A percentile compares a stretch with the other conserved stretches of the same genome.
phyloP scores from a whole-genome alignment of 768 basidiomycete species.

The Lyophyllum semitale region DNA sequence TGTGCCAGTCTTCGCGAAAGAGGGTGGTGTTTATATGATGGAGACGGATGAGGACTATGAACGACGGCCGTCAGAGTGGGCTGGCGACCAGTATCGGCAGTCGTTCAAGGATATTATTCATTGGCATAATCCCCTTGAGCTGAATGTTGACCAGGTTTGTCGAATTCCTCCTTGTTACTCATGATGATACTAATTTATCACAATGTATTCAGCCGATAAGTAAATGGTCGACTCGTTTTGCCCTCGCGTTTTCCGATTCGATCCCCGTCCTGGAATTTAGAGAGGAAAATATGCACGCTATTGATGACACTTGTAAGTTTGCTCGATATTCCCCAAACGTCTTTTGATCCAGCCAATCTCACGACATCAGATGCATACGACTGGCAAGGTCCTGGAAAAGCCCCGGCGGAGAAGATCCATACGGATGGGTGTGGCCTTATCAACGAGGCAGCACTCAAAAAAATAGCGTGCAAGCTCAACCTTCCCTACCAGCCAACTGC shows the following conservation, averaged over 20 bases:
- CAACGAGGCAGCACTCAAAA: conserved; percentile 51
- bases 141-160: conserved; percentile 61
- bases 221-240: conserved; percentile 69
- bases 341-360: not conserved
- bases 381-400: conserved; percentile 34
- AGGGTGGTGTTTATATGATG: conserved; percentile 58
- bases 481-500: conserved; percentile 47
- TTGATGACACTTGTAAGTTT: conserved; percentile 50
- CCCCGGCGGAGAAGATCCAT: conserved; percentile 59
- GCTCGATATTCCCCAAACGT: no score
- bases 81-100: conserved; percentile 51
- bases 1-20: conserved; percentile 65
- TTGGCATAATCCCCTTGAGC: conserved; percentile 64
- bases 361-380: conserved; percentile 34
- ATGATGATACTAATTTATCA: not conserved
- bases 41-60: conserved; percentile 56
- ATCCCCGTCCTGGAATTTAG: conserved; percentile 58
- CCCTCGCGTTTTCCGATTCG: conserved; percentile 67
- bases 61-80: conserved; percentile 30
- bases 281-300: conserved; percentile 47
- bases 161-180: not conserved
- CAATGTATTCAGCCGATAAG: conserved; percentile 63
- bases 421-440: conserved; percentile 79
- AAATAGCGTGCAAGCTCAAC: conserved; percentile 39
- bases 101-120: conserved; percentile 51